Percentiles rank a stretch among this genome's conserved stretches.
phyloP scores from a whole-genome alignment of 2,329 filamentous ascomycete species.

The Aspergillus eucalypticola region DNA sequence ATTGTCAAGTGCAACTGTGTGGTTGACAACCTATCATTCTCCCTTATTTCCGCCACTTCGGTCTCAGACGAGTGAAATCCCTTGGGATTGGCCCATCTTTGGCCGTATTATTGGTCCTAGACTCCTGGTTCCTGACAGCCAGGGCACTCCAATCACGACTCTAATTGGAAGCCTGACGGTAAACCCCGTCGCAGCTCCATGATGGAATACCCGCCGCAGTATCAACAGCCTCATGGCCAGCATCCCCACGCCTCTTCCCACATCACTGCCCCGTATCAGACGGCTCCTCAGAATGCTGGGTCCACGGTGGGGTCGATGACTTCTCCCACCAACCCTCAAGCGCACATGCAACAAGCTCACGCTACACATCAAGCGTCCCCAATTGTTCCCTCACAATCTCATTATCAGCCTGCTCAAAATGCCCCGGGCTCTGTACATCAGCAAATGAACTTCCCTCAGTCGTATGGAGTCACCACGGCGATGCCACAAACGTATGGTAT shows the following conservation, averaged over 20 bases:
- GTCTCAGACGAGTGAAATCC: conserved; percentile 17
- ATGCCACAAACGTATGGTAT: conserved; percentile 77
- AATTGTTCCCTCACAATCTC: conserved; percentile 73
- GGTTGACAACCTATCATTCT: conserved; percentile 24
- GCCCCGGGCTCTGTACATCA: conserved; percentile 61
- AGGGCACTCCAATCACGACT: conserved; percentile 21
- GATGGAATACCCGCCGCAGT: conserved; percentile 77
- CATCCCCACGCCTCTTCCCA: conserved; percentile 62
- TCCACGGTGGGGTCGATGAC: conserved; percentile 58
- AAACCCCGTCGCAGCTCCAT: conserved; percentile 41
- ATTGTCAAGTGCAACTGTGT: conserved; percentile 25
- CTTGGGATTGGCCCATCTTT: conserved; percentile 18
- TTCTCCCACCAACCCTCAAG: conserved; percentile 70
- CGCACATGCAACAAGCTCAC: conserved; percentile 61
- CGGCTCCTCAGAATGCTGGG: conserved; percentile 55
- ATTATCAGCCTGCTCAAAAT: conserved; percentile 66
- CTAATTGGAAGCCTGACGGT: conserved; percentile 28
- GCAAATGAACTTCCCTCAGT: conserved; percentile 78
- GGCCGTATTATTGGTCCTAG: conserved; percentile 23
- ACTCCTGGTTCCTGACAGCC: conserved; percentile 20
- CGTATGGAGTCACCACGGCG: conserved; percentile 70
- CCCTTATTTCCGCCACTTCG: conserved; percentile 17
- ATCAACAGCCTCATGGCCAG: conserved; percentile 64
- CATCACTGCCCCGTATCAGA: conserved; percentile 63
- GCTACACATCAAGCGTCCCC: conserved; percentile 72